These are phyloP conservation scores for Diplodia intermedia DNA, from an alignment of 2,329 filamentous ascomycete genomes.

Conservation along the genomic window DNA sequence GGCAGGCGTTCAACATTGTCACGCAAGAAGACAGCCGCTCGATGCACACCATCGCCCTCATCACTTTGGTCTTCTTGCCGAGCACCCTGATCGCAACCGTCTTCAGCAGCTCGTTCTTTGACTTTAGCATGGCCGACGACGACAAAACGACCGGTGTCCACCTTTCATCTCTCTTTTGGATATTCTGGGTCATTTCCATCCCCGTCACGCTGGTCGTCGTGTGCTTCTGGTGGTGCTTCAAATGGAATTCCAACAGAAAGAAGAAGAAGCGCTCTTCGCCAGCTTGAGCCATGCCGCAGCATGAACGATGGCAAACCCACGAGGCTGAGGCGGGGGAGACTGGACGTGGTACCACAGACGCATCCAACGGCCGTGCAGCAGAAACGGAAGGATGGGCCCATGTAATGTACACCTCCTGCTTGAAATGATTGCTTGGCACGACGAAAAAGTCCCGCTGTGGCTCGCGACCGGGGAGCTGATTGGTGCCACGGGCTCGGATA, in stretches of 20 bases:
- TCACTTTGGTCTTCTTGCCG: slow-evolving; percentile 55
- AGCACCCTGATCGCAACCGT: slow-evolving; percentile 45
- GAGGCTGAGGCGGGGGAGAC: background rate
- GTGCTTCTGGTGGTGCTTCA: slow-evolving; percentile 35
- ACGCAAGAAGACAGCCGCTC: slow-evolving; percentile 51
- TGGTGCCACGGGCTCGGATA: background rate
- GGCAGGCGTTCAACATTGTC: slow-evolving; percentile 48
- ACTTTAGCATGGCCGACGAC: slow-evolving; percentile 38
- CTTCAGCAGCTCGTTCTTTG: slow-evolving; percentile 42
- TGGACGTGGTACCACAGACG: background rate
- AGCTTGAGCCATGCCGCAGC: background rate
- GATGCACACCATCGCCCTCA: slow-evolving; percentile 56
- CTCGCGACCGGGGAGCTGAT: background rate
- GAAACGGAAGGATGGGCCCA: background rate
- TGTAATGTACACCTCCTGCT: background rate
- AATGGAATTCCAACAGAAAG: background rate
- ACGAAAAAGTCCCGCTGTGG: slow-evolving; percentile 1
- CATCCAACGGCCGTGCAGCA: background rate
- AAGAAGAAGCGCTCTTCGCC: background rate
- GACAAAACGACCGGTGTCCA: slow-evolving; percentile 37
- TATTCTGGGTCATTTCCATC: slow-evolving; percentile 41
- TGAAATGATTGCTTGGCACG: background rate
- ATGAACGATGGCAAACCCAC: background rate
- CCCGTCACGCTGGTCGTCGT: slow-evolving; percentile 39
- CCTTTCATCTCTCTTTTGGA: slow-evolving; percentile 43